Percentiles rank a stretch among this genome's conserved stretches.
Evolutionary conservation across 129 eudicot genomes (phyloP).

Genomic region (Smallanthus sonchifolius): DNA sequence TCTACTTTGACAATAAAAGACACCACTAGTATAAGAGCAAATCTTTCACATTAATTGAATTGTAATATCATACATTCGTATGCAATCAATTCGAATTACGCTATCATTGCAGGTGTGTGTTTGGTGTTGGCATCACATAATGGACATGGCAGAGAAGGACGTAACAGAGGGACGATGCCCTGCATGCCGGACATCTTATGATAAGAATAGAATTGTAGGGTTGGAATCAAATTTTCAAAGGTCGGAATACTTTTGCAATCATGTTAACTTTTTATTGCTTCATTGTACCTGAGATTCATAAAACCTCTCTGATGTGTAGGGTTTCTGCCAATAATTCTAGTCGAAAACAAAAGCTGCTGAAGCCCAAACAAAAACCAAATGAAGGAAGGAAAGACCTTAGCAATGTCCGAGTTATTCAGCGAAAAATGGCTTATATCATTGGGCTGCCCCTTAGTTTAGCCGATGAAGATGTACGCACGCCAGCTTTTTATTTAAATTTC

Average conservation of each 20-base stretch:
- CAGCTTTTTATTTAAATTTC: background rate
- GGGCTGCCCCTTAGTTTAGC: slow-evolving; percentile 83
- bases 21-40: background rate
- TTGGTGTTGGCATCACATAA: slow-evolving; percentile 96
- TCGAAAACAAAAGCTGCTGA: slow-evolving; percentile 57
- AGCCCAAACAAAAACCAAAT: slow-evolving; percentile 54
- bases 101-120: slow-evolving; percentile 58
- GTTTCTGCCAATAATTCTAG: slow-evolving; percentile 41
- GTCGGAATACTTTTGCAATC: slow-evolving; percentile 27
- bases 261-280: background rate
- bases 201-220: slow-evolving; percentile 69
- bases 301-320: slow-evolving; percentile 34
- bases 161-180: slow-evolving; percentile 85
- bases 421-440: slow-evolving; percentile 81
- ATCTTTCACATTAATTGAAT: background rate
- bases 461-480: slow-evolving; percentile 60
- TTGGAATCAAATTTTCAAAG: slow-evolving; percentile 72
- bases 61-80: too few relatives aligned
- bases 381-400: slow-evolving; percentile 77
- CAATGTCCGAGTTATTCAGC: slow-evolving; percentile 74
- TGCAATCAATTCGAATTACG: background rate
- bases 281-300: slow-evolving; percentile 1
- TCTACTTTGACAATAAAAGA: background rate
- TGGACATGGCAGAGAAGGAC: slow-evolving; percentile 93
- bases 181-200: slow-evolving; percentile 74